Evolutionary conservation across 768 basidiomycete genomes (phyloP).

Genomic region (Pleurotus tuoliensis): DNA sequence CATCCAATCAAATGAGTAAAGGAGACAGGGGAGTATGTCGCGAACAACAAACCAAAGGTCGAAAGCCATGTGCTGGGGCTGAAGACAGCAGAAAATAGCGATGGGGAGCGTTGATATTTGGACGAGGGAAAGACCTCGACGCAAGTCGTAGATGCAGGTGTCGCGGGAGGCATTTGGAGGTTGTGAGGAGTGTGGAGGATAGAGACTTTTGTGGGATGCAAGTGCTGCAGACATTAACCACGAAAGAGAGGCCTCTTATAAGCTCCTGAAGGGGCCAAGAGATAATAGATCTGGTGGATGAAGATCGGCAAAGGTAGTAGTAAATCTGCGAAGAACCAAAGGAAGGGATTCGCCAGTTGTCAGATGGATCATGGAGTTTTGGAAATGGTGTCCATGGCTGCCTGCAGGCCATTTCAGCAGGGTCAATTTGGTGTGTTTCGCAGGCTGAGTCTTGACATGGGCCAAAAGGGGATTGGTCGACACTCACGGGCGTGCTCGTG

Average conservation of each 20-base stretch:
- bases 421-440: slow-evolving; percentile 22
- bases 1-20: slow-evolving; percentile 1
- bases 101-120: slow-evolving; percentile 39
- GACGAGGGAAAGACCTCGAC: slow-evolving; percentile 39
- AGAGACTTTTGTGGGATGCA: slow-evolving; percentile 18
- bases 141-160: slow-evolving; percentile 31
- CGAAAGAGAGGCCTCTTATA: slow-evolving; percentile 31
- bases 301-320: slow-evolving; percentile 36
- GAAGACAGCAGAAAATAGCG: slow-evolving; percentile 39
- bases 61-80: slow-evolving; percentile 46
- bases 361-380: slow-evolving; percentile 24
- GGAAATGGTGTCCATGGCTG: slow-evolving; percentile 19
- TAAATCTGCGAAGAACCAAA: slow-evolving; percentile 19
- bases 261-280: slow-evolving; percentile 23
- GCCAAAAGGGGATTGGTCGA: slow-evolving; percentile 15
- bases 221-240: slow-evolving; percentile 24
- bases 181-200: slow-evolving; percentile 10
- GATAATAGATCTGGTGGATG: slow-evolving; percentile 32
- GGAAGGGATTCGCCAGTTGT: slow-evolving; percentile 19
- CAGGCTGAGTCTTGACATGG: neutral
- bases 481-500: slow-evolving; percentile 14
- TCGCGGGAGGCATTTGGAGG: slow-evolving; percentile 32
- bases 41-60: slow-evolving; percentile 38
- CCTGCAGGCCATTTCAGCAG: slow-evolving; percentile 16
- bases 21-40: neutral